Evolutionary conservation across 2,329 filamentous ascomycete genomes (phyloP), one percentile per base, ranked within the genome.

Genomic region (Paecilomyces sp.): DNA sequence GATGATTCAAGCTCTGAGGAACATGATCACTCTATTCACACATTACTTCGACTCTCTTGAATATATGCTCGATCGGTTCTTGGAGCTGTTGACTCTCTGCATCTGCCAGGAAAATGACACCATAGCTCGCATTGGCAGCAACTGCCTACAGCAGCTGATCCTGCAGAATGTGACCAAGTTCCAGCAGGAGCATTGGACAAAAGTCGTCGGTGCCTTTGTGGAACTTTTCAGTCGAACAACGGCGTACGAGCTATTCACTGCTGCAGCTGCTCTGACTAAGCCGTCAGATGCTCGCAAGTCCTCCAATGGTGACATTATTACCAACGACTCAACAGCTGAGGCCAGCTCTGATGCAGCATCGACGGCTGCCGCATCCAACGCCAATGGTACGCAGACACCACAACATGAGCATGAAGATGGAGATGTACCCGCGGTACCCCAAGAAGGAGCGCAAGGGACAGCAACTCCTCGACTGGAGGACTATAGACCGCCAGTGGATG

Each of bases 91-190:
- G 11, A 92, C 91, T 3, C 84, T 99, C 11, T 99, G 94, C 72
- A 99, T 99, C 63, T 97, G 93, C 72, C 94, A 99, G 74, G 94
- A 99, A 72, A 99, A 99, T 68, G 94, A 99, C 70, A 99, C 95
- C 0, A 93, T 99, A 65, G 95, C 94, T 2, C 86, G 95, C 25
- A 99, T 99, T 68, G 94, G 94, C 57, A 97, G 93, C 79, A 99
- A 99, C 72, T 99, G 95, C 72, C 78, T 99, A 57, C 94, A 99
- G 73, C 93, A 97, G 72, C 80, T 99, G 53, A 97, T 99, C 61
- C 76, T 99, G 52, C 93, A 97, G 72, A 99, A 99, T 66, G 94
- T 99, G 9, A 87, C 85, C 62, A 97, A 97, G 72, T 97, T 99
- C 75, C 86, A 83, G 24, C 81, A 86, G 1, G 85, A 88, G 58